Percentiles rank a stretch among this genome's conserved stretches.
Conservation (phyloP, 208 protist species). For the Balamuthia mandrillaris region DNA sequence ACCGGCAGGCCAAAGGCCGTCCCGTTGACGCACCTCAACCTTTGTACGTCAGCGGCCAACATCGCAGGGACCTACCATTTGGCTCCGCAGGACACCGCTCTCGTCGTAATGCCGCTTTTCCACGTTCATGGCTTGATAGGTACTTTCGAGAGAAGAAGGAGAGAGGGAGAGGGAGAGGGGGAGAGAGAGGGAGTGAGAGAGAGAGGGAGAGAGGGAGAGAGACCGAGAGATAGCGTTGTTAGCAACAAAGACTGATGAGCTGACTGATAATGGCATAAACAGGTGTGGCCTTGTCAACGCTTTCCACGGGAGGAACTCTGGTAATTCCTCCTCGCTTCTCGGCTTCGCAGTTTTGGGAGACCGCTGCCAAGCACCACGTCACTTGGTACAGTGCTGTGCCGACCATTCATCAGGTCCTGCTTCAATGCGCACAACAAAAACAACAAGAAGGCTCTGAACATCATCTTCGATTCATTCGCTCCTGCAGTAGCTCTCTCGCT, state of each 20-base stretch:
- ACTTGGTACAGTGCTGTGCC: conserved; percentile 70
- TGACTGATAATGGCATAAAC: no score
- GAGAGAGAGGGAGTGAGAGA: no score
- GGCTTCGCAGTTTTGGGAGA: conserved; percentile 45
- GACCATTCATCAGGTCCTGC: conserved; percentile 69
- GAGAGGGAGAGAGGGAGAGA: no score
- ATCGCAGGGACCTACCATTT: conserved; percentile 48
- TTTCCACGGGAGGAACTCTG: conserved; percentile 43
- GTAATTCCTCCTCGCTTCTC: conserved; percentile 36
- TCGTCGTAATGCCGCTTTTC: conserved; percentile 67
- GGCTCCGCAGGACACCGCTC: neutral
- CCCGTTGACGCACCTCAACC: conserved; percentile 60
- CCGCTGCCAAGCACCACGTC: neutral
- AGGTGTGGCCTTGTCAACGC: conserved; percentile 43
- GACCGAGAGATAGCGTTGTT: no score
- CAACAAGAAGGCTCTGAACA: neutral
- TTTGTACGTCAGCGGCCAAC: conserved; percentile 42
- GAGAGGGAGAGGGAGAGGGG: no score
- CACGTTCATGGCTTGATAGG: conserved; percentile 69
- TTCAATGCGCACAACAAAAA: conserved; percentile 15
- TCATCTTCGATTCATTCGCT: conserved; percentile 53
- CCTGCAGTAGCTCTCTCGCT: conserved; percentile 52
- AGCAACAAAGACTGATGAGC: no score
- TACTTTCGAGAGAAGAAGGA: no score
- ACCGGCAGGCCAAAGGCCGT: conserved; percentile 68